Base-by-base conservation (phyloP, 352 stramenopile species). In the Phytophthora pinifolia region DNA sequence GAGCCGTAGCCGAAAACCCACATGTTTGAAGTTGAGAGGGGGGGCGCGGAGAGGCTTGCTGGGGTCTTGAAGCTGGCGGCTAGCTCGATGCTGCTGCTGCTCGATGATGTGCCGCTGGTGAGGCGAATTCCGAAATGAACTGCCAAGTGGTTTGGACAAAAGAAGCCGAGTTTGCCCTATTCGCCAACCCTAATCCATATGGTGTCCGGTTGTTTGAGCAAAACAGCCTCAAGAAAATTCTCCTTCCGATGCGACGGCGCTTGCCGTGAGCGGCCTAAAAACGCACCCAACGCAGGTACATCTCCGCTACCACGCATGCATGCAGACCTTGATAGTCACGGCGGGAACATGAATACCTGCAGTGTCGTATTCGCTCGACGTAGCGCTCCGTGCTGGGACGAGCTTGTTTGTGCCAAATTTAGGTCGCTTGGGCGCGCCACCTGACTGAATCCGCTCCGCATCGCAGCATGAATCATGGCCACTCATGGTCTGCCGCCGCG, bases 1-100 rank as follows among this genome's bases (percentile, higher is more conserved):
- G 77, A 89, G n/a, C 77, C 77, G 69, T 89, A 91, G 61, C 80
- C 80, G 64, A 91, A 91, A n/a, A 91, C 80, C 80, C 80, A 91
- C 81, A 91, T 90, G 50, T n/a, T 27, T 45, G 15, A 22, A 35
- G 10, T 41, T 12, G 46, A 9, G 51, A 50, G 18, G 45, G 30
- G 32, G 22, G 15, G 31, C 7, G 27, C 9, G 7, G 32, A 31
- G 29, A 15, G 9, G 27, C 39, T 43, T 42, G 33, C 7, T 9
- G 22, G 31, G 25, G 6, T 29, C 25, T 7, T 29, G 25, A 29
- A 29, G 4, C 25, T 4, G 25, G 25, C 25, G 22, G 22, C 22
- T 27, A 27, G 22, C 22, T 27, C n/a, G 22, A 4, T 29, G 25
- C 25, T 9, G 25, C 25, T 15, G 22, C 45, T 61, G 37, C 49